Evolutionary conservation across 169 alveolate genomes (phyloP).

Genomic region (Theileria luwenshuni): DNA sequence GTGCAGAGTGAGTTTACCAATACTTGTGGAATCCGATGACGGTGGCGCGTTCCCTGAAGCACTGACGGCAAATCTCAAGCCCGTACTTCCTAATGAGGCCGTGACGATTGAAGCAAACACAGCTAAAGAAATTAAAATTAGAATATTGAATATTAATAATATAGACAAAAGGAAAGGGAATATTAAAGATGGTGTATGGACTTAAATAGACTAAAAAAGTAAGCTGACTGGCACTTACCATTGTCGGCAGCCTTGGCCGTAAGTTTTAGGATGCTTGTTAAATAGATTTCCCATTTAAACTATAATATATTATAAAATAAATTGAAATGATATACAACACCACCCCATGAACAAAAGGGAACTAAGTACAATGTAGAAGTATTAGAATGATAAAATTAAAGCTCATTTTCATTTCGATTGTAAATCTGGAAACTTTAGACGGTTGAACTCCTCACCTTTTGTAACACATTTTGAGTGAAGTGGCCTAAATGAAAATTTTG

Average conservation of each 20-base stretch:
- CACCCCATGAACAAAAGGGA: not conserved
- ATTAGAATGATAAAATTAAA: not conserved
- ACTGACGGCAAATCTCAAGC: conserved; percentile 96
- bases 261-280: conserved; percentile 65
- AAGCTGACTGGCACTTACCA: conserved; percentile 52
- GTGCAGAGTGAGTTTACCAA: conserved; percentile 5
- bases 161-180: not conserved
- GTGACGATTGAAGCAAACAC: conserved; percentile 95
- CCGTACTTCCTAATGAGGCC: conserved; percentile 98
- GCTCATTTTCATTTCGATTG: conserved; percentile 1
- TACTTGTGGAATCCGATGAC: conserved; percentile 91
- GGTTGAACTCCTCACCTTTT: conserved; percentile 31
- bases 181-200: not conserved
- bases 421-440: not conserved
- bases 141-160: not conserved
- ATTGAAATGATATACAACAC: not conserved
- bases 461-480: conserved; percentile 37
- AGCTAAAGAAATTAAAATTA: conserved; percentile 81
- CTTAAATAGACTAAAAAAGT: too few species aligned
- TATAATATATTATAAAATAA: conserved; percentile 5
- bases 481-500: conserved; percentile 26
- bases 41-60: conserved; percentile 97
- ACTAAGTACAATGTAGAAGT: not conserved
- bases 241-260: conserved; percentile 68
- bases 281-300: conserved; percentile 53